These are phyloP conservation scores for Ascoidea rubescens DNA, from an alignment of 805 yeast genomes.

Conservation along the genomic window DNA sequence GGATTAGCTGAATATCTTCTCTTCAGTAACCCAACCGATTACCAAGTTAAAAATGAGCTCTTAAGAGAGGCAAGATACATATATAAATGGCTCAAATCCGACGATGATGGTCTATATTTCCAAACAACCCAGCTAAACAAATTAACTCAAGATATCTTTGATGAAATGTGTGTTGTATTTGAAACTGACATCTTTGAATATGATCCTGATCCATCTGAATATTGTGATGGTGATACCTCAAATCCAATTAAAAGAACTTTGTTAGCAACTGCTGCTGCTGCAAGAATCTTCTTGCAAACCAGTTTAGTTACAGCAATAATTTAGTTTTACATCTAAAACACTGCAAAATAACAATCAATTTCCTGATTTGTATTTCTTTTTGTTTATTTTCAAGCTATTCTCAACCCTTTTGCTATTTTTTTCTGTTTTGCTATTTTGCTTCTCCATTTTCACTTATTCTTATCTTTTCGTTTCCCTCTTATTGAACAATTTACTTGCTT, in stretches of 20 bases:
- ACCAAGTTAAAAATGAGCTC: slow-evolving; percentile 30
- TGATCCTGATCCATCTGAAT: slow-evolving; percentile 37
- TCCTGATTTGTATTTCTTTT: too few species aligned
- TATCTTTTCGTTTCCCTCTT: too few species aligned
- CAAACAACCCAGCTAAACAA: slow-evolving; percentile 45
- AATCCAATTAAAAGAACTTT: slow-evolving; percentile 33
- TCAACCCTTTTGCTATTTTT: too few species aligned
- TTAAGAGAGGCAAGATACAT: slow-evolving; percentile 5
- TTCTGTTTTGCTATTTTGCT: too few species aligned
- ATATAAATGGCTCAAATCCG: slow-evolving; percentile 19
- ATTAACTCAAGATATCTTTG: slow-evolving; percentile 35
- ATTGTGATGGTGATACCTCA: slow-evolving; percentile 22
- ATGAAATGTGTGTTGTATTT: slow-evolving; percentile 36
- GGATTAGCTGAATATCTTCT: slow-evolving; percentile 55
- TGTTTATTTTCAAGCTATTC: too few species aligned
- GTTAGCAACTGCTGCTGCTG: slow-evolving; percentile 55
- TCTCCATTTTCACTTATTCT: too few species aligned
- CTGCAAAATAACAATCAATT: too few species aligned
- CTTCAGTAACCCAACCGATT: slow-evolving; percentile 40
- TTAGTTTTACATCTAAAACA: too few species aligned
- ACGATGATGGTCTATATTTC: slow-evolving; percentile 41
- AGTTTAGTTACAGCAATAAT: neutral
- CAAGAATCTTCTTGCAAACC: slow-evolving; percentile 47
- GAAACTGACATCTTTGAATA: slow-evolving; percentile 35
- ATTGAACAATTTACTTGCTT: too few species aligned